Evolutionary conservation across 371 early-diverging fungal genomes (phyloP), one percentile per base, ranked within the genome.

Genomic region (Circinella umbellata): DNA sequence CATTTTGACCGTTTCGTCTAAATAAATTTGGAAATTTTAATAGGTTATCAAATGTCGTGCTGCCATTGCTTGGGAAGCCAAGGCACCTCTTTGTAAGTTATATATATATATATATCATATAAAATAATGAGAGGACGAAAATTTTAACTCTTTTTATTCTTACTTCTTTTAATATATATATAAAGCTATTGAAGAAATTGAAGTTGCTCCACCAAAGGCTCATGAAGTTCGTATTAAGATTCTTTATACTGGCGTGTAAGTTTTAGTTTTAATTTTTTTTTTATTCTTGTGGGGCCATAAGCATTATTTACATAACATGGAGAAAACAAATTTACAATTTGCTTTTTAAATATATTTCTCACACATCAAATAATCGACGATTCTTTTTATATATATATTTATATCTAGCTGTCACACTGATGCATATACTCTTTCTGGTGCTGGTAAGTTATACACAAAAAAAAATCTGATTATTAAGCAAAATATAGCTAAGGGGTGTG

Each of bases 151-250:
- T 9, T 11, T 0, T 42, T 42, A 2, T 42, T 42, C n/a, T n/a
- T n/a, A n/a, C n/a, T n/a, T n/a, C 37, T 11, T 61, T 63, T 51
- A 14, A 49, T 35, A n/a, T n/a, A n/a, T n/a, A n/a, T n/a, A n/a
- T n/a, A n/a, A 77, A 95, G 95, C 86, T 51, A 86, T 98, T 69
- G 98, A 97, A 75, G 92, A 93, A 63, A 81, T 98, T 63, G 94
- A 96, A 76, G 97, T 98, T 49, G 95, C 92, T 36, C 93, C 96
- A 27, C 98, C 98, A 17, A 94, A 93, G 84, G 92, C 93, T 20
- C 96, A 96, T 37, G 99, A 98, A 85, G 97, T 98, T 51, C 93
- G 99, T 65, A 86, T 98, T 74, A 96, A 96, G 88, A 90, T 98
- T 47, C 71, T 90, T 34, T 92, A 94, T 36, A 93, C 95, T 42